phyloP scores from a whole-genome alignment of 805 yeast species.

The Ascoidea tarda region DNA sequence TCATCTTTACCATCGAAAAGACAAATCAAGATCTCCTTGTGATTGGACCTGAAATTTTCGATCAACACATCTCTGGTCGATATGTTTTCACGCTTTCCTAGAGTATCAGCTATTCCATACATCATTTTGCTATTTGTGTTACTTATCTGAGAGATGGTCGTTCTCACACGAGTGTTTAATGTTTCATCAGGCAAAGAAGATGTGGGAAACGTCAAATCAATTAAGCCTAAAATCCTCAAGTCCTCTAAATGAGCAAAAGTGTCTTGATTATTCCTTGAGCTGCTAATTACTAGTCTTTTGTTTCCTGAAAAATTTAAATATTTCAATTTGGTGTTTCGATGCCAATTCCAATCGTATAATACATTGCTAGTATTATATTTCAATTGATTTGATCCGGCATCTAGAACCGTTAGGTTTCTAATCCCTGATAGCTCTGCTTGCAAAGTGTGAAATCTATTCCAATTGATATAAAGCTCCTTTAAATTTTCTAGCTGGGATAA shows the following conservation, averaged over 20 bases:
- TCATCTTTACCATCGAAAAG: constrained; percentile 72
- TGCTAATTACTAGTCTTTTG: constrained; percentile 78
- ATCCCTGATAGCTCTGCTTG: constrained; percentile 81
- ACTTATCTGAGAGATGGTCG: constrained; percentile 71
- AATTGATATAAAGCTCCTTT: constrained; percentile 55
- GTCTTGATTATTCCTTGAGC: constrained; percentile 34
- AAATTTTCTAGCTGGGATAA: constrained; percentile 46
- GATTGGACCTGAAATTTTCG: constrained; percentile 77
- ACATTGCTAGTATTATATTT: constrained; percentile 88
- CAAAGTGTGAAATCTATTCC: constrained; percentile 70
- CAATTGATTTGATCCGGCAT: constrained; percentile 81
- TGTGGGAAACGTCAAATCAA: constrained; percentile 91
- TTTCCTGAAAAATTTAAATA: constrained; percentile 89
- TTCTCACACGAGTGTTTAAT: constrained; percentile 71
- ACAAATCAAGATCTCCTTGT: constrained; percentile 69
- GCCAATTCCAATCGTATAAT: constrained; percentile 98
- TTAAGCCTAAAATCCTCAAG: constrained; percentile 65
- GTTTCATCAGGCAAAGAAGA: constrained; percentile 82
- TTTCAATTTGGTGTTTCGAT: constrained; percentile 58
- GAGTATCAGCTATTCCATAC: constrained; percentile 83
- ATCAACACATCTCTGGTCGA: constrained; percentile 75
- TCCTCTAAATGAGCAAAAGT: constrained; percentile 65
- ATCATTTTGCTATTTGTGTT: constrained; percentile 30
- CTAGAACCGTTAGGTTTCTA: constrained; percentile 50
- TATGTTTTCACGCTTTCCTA: constrained; percentile 53